phyloP scores from a whole-genome alignment of 2,329 filamentous ascomycete genomes.

The Trichoderma endophyticum region DNA sequence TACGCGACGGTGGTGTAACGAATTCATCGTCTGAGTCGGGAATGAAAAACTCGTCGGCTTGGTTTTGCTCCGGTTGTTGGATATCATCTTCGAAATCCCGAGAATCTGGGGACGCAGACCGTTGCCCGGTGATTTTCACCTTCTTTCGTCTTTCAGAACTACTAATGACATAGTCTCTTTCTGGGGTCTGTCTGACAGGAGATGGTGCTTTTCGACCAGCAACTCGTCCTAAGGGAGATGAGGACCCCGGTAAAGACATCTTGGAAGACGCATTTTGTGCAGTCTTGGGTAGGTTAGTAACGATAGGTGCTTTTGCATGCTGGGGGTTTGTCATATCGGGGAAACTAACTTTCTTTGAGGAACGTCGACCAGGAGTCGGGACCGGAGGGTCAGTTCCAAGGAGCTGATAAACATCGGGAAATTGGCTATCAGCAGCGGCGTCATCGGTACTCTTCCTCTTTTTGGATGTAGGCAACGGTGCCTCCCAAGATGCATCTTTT shows the following conservation, averaged over 20 bases:
- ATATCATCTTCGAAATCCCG: not conserved
- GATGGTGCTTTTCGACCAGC: slow-evolving; percentile 8
- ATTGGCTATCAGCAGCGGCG: slow-evolving; percentile 42
- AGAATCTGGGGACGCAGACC: not conserved
- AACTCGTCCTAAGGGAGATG: slow-evolving; percentile 16
- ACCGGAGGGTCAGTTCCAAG: slow-evolving; percentile 40
- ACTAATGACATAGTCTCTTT: not conserved
- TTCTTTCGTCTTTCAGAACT: slow-evolving; percentile 17
- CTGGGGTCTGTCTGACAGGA: not conserved
- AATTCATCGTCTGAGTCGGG: slow-evolving; percentile 58
- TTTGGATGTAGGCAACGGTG: slow-evolving; percentile 40
- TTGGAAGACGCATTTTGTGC: not conserved
- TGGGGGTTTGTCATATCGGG: slow-evolving; percentile 22
- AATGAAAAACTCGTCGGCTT: slow-evolving; percentile 40
- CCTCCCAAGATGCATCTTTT: slow-evolving; percentile 38
- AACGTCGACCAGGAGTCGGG: slow-evolving; percentile 33
- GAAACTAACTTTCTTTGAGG: slow-evolving; percentile 23
- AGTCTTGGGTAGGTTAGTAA: not conserved
- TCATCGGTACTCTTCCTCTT: slow-evolving; percentile 52
- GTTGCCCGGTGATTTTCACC: not conserved
- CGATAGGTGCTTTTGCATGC: slow-evolving; percentile 19
- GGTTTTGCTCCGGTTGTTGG: not conserved
- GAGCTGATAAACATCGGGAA: slow-evolving; percentile 53
- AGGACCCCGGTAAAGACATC: not conserved
- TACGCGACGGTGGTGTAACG: slow-evolving; percentile 34